Evolutionary conservation across 192 early-diverging fungal species (phyloP), one percentile per base, ranked within the genome.

Genomic region (Dimargaris verticillata): DNA sequence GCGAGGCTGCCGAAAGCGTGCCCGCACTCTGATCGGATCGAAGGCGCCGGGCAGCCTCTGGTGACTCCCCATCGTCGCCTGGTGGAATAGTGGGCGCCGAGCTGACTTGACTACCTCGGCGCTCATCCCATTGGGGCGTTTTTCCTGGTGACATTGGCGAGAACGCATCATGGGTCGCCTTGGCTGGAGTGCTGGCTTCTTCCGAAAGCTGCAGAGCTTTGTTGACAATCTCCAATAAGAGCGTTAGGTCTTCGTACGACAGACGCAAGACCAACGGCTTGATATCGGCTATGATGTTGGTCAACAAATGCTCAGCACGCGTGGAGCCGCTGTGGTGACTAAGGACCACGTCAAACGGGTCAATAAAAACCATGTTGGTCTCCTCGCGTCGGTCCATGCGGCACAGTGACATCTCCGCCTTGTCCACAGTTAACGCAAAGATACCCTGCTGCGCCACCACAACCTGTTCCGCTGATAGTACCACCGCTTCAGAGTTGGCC

Each of bases 391-490:
- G 83, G 64, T 91, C 86, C 81, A 97, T 89, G 12, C 79, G 79
- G 77, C 93, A 97, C 15, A 99, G 75, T 42, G 86, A 87, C 79
- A 97, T 89, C 44, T 91, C 88, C 45, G 92, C 77, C 61, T 89
- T 84, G 43, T 92, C 77, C 50, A 91, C 73, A 22, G 78, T 85
- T 10, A 91, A 53, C 3, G 81, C 85, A 61, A 83, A 82, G 33
- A 88, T 74, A 15, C 82, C 75, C 64, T 93, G 86, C 60, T 91
- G 87, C 7, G 83, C 78, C 44, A 94, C 68, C 24, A 90, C 80
- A 0, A 95, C 72, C 63, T 89, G 81, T 50, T 89, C 80, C 1
- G 88, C 77, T 0, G 80, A 82, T 24, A 97, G 76, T n/a, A 93
- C 73, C 44, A 99, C 82, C 13, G 96, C 94, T 62, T 99, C 92